Conservation (phyloP, 176 grass and related monocot genomes). For the Saccharum officinarum region DNA sequence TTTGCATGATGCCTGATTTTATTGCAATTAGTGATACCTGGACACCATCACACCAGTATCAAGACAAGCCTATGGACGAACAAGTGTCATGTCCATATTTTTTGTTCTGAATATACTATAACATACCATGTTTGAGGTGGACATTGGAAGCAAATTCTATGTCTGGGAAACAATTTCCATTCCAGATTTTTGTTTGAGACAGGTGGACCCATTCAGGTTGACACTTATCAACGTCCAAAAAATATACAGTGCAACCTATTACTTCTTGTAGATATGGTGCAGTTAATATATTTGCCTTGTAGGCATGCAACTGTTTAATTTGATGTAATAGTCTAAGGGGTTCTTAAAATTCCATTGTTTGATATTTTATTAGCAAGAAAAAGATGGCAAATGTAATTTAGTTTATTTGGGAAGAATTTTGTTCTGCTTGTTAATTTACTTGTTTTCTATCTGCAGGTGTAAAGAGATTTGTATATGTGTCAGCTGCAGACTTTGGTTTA, state of each 20-base stretch:
- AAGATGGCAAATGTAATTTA: not conserved
- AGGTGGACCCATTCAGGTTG: not conserved
- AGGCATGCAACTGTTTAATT: not conserved
- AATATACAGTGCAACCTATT: not conserved
- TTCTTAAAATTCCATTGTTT: conserved; percentile 7
- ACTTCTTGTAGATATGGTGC: conserved; percentile 26
- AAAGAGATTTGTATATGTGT: conserved; percentile 95
- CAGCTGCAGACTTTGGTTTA: conserved; percentile 86
- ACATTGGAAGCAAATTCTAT: not conserved
- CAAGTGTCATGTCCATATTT: not conserved
- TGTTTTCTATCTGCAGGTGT: conserved; percentile 57
- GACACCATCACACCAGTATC: not conserved
- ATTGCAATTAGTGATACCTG: not conserved
- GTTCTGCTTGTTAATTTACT: not conserved
- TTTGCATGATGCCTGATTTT: not conserved
- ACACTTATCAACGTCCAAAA: not conserved
- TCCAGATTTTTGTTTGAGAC: not conserved
- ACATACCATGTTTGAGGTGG: not conserved
- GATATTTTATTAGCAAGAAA: not conserved
- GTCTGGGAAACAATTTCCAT: not conserved
- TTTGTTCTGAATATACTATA: not conserved
- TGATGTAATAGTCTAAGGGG: not conserved
- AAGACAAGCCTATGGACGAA: not conserved
- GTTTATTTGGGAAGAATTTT: not conserved
- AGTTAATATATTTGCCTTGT: conserved; percentile 7